phyloP scores from a whole-genome alignment of 2,329 filamentous ascomycete species.

The Dothideomycetes sp. region DNA sequence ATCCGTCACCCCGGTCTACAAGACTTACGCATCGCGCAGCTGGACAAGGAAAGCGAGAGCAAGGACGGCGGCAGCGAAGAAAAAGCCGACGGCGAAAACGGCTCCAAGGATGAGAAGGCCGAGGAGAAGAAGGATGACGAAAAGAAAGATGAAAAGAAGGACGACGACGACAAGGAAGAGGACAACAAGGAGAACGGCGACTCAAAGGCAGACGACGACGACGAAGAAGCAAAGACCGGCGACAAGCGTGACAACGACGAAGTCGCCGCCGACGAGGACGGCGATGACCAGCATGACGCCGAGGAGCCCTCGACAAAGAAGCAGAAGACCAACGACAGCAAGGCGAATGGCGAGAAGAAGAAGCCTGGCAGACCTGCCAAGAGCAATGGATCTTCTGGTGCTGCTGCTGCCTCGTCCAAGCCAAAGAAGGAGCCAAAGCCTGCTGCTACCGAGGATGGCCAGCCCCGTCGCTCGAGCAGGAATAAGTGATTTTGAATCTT shows the following conservation, averaged over 20 bases:
- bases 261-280: conserved; percentile 16
- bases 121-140: conserved; percentile 12
- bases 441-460: conserved; percentile 36
- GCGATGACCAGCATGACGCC: conserved; percentile 17
- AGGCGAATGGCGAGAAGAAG: conserved; percentile 24
- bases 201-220: conserved; percentile 12
- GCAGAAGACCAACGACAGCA: conserved; percentile 24
- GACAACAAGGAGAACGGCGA: conserved; percentile 13
- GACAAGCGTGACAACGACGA: conserved; percentile 15
- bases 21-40: no score
- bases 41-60: conserved; percentile 20
- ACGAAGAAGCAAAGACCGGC: conserved; percentile 14
- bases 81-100: conserved; percentile 11
- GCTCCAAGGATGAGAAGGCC: conserved; percentile 14
- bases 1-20: no score
- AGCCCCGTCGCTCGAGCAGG: conserved; percentile 35
- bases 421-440: conserved; percentile 37
- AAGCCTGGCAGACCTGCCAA: conserved; percentile 33
- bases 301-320: conserved; percentile 17
- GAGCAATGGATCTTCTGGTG: conserved; percentile 20
- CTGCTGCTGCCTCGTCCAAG: conserved; percentile 16
- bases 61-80: conserved; percentile 13
- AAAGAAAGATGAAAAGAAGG: conserved; percentile 12
- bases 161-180: conserved; percentile 11
- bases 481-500: conserved; percentile 22